Percentiles rank a stretch among this genome's conserved stretches.
Conservation (phyloP, 805 yeast species). For the Pichia californica region DNA sequence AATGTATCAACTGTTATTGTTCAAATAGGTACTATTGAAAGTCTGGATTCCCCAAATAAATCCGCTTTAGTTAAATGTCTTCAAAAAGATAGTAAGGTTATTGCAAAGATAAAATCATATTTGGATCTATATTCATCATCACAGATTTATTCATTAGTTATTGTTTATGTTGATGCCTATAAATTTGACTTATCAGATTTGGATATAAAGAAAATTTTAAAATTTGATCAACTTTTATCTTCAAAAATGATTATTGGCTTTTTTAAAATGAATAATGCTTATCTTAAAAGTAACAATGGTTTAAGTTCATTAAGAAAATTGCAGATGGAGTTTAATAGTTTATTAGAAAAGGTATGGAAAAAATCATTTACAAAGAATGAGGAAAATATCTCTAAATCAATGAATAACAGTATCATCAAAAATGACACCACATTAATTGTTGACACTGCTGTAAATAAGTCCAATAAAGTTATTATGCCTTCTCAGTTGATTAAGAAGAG, state of each 20-base stretch:
- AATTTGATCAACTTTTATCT: neutral
- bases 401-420: neutral
- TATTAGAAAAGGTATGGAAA: slow-evolving; percentile 5
- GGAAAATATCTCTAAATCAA: neutral
- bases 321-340: neutral
- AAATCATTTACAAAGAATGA: neutral
- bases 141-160: slow-evolving; percentile 8
- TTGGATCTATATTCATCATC: slow-evolving; percentile 3
- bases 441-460: neutral
- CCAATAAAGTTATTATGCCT: neutral
- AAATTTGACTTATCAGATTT: neutral
- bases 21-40: slow-evolving; percentile 41
- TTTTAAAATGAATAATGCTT: slow-evolving; percentile 1
- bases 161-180: slow-evolving; percentile 11
- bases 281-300: neutral
- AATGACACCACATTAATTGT: neutral
- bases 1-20: slow-evolving; percentile 40
- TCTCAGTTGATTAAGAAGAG: neutral
- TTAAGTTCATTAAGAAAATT: neutral
- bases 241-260: slow-evolving; percentile 7
- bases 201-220: slow-evolving; percentile 7
- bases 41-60: neutral
- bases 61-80: slow-evolving; percentile 1
- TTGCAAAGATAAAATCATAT: slow-evolving; percentile 8
- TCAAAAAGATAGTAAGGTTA: slow-evolving; percentile 7